Evolutionary conservation across 1,284 basidiomycete genomes (phyloP), one percentile per base, ranked within the genome.

Genomic region (Vanrija humicola): DNA sequence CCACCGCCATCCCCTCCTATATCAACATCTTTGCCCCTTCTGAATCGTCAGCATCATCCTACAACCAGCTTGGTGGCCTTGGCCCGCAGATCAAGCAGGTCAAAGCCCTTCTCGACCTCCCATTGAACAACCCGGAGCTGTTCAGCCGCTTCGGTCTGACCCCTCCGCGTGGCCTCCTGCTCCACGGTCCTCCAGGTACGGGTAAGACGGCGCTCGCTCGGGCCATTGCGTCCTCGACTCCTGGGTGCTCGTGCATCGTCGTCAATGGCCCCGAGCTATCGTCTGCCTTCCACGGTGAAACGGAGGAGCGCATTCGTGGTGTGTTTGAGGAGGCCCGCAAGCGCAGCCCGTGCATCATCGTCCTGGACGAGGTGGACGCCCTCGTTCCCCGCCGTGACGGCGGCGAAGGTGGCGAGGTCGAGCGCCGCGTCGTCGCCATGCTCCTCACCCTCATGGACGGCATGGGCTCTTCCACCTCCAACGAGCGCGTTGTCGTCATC

Each of bases 341-440:
- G 38, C 84, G 86, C 64, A 87, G 86, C 59, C 94, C 95, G 0
- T 93, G 89, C 65, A 91, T 99, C 62, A 84, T 98, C 49, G 87
- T 99, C 28, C 80, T 99, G 43, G 96, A 98, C 69, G 96, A 99
- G 78, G 87, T 99, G 3, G 96, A 99, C 67, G 94, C 94, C 0
- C 77, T 98, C 19, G 95, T 90, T 55, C 96, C 96, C 0, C 82
- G 85, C 51, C 80, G 96, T 45, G 94, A 97, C 68, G 91, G 91
- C 5, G 84, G 87, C 1, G 78, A 79, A 38, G 89, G 90, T 1
- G 89, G 90, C 6, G 96, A 98, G 73, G 94, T 98, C 3, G 96
- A 98, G 74, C 89, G 90, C 59, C 82, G 96, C 18, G 93, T 98
- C 0, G 95, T 98, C 2, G 93, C 96, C 1, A 97, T 94, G 42